Percentiles rank a stretch among this genome's conserved stretches.
These are phyloP conservation scores for Elaeis oleifera DNA, from an alignment of 202 grass and related monocot genomes.

Conservation along the genomic window DNA sequence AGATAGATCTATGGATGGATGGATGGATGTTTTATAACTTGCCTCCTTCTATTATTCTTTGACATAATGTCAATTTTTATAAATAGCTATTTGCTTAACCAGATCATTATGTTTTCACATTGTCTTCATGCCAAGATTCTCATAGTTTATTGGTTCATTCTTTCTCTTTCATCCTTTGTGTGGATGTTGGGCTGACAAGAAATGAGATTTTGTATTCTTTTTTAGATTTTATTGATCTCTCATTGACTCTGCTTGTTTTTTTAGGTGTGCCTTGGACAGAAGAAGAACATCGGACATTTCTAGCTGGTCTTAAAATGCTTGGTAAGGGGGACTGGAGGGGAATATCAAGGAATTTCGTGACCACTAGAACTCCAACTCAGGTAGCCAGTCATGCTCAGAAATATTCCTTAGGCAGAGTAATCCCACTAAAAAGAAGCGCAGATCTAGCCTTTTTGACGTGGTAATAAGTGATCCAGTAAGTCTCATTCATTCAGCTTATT, in stretches of 20 bases:
- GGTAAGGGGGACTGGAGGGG: conserved; percentile 4
- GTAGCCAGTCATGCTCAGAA: conserved; percentile 7
- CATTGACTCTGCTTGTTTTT: not conserved
- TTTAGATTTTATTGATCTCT: no score
- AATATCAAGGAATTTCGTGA: conserved; percentile 7
- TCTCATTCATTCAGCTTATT: not conserved
- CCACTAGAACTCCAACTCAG: conserved; percentile 2
- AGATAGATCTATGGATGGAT: no score
- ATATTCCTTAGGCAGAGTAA: conserved; percentile 4
- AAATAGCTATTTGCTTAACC: no score
- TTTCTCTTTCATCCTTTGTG: no score
- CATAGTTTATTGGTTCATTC: no score
- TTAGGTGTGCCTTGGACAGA: not conserved
- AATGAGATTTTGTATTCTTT: no score
- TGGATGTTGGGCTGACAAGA: no score
- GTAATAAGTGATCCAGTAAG: not conserved
- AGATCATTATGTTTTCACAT: no score
- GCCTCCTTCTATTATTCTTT: no score
- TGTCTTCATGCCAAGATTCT: no score
- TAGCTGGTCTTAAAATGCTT: conserved; percentile 1
- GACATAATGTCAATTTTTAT: no score
- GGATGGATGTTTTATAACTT: no score
- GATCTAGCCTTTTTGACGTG: conserved; percentile 4
- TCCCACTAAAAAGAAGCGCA: not conserved
- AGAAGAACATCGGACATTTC: conserved; percentile 6